Conservation (phyloP, 2,329 filamentous ascomycete species). For the Colletotrichum navitas region DNA sequence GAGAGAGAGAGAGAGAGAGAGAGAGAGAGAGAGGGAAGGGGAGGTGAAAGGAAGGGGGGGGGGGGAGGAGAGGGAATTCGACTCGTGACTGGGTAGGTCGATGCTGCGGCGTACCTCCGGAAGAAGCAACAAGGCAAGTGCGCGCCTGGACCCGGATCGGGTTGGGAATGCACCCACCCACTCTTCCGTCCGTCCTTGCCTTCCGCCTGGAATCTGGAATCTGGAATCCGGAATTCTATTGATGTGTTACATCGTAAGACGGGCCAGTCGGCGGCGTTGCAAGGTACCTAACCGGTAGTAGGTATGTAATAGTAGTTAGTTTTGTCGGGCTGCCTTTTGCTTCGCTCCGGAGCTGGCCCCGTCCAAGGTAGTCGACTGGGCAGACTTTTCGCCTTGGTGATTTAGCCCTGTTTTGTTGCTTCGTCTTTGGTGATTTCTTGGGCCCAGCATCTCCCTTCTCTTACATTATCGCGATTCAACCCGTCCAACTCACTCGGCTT, state of each 20-base stretch:
- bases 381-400: not conserved
- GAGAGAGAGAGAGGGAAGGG: too few species aligned
- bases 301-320: too few species aligned
- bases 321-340: not conserved
- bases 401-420: not conserved
- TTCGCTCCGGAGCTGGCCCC: conserved; percentile 9
- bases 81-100: not conserved
- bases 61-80: too few species aligned
- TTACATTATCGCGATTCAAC: not conserved
- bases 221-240: not conserved
- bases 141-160: not conserved
- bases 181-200: not conserved
- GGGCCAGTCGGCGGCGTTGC: not conserved
- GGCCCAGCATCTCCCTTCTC: not conserved
- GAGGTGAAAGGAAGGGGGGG: too few species aligned
- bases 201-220: not conserved
- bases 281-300: not conserved
- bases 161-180: not conserved
- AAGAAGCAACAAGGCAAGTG: not conserved
- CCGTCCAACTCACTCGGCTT: not conserved
- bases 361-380: not conserved
- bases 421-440: not conserved
- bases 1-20: too few species aligned
- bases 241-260: not conserved
- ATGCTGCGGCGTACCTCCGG: too few species aligned